Base-by-base conservation (phyloP, 164 flowering plant genomes). In the Paratinospora sagittata region DNA sequence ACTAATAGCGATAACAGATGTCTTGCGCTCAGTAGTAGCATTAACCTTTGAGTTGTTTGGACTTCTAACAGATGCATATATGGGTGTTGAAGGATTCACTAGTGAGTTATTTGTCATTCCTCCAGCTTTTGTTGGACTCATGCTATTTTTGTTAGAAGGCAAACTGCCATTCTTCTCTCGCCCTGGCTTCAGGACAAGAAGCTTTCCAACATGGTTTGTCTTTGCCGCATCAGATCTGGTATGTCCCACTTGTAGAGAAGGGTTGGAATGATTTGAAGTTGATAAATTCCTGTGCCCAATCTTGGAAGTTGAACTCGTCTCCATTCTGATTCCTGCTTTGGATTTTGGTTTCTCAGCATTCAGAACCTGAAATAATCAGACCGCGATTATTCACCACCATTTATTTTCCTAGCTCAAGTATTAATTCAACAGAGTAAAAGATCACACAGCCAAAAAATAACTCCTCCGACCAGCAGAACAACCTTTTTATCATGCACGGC, bases 261-360 rank as follows among this genome's bases (percentile, higher is more conserved):
- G n/a, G n/a, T n/a, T 82, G 52, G 72, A 77, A 76, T 71, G 75
- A 57, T 78, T 85, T 43, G 82, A 72, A 12, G 82, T 70, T 63
- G 81, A 64, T n/a, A 81, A 67, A 77, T 79, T 90, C 68, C 81
- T 88, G 66, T 80, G 89, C 71, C 79, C 85, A 78, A 58, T 78
- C 85, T 84, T 90, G 23, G 80, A 37, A 68, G 81, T 77, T 36
- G 73, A 67, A 74, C 63, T 78, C 49, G 70, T 52, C 63, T 90
- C 97, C 72, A 75, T 66, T 78, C 91, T 85, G 52, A 65, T 69
- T 12, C 75, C 70, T 58, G 79, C 19, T 78, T 90, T 93, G 16
- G 89, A 73, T 81, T 91, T 93, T 52, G 82, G 78, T 80, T 93
- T 93, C 63, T 93, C 98, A 55, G 86, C 79, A 65, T 64, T 84